These are phyloP conservation scores for Geotrichum candidum DNA, from an alignment of 1,139 yeast species.

Conservation along the genomic window DNA sequence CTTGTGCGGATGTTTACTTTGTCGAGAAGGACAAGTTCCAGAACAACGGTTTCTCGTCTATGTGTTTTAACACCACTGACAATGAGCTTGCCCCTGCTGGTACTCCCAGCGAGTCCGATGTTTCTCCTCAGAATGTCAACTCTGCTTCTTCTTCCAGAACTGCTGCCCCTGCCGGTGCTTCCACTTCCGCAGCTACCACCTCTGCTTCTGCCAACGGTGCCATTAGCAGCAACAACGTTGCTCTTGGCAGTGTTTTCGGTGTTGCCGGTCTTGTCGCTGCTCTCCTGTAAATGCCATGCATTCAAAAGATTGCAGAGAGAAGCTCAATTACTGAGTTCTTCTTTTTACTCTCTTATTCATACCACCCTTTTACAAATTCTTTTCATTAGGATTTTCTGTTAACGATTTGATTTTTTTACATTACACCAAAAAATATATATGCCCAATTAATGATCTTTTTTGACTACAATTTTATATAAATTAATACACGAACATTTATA, in stretches of 20 bases:
- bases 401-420: neutral
- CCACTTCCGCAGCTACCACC: conserved; percentile 22
- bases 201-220: conserved; percentile 13
- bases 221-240: conserved; percentile 15
- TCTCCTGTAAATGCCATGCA: conserved; percentile 13
- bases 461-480: neutral
- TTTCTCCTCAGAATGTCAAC: conserved; percentile 22
- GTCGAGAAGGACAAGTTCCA: conserved; percentile 38
- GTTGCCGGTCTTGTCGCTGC: conserved; percentile 22
- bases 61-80: conserved; percentile 40
- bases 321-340: neutral
- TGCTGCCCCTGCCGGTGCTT: conserved; percentile 22
- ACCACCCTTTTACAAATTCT: neutral
- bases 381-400: neutral
- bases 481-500: neutral
- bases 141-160: conserved; percentile 19
- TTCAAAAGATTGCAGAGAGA: neutral
- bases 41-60: conserved; percentile 31
- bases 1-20: conserved; percentile 39
- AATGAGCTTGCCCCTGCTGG: conserved; percentile 27
- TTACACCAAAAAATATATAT: neutral
- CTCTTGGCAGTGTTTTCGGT: conserved; percentile 19
- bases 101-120: conserved; percentile 21
- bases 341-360: neutral
- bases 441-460: neutral